Conservation (phyloP, 2,329 filamentous ascomycete genomes). For the Aaosphaeria arxii region DNA sequence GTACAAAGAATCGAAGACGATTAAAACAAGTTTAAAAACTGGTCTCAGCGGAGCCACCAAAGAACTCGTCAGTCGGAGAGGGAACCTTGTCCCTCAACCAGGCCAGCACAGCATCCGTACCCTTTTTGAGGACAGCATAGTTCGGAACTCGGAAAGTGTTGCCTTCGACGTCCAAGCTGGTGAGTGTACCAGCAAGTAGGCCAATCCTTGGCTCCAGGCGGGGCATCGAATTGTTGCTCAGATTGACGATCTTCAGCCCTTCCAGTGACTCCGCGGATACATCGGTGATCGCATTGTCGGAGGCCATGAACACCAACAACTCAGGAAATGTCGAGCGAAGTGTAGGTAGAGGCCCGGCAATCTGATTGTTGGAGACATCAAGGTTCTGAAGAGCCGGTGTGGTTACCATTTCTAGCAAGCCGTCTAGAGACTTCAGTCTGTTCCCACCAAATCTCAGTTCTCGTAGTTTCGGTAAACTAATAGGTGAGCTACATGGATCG, state of each 20-base stretch:
- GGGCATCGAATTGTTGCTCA: conserved; percentile 83
- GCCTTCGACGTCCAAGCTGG: conserved; percentile 71
- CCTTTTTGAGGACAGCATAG: conserved; percentile 79
- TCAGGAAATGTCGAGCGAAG: conserved; percentile 67
- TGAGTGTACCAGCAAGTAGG: conserved; percentile 65
- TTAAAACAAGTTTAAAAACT: no score
- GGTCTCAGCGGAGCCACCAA: conserved; percentile 1
- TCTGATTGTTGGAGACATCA: conserved; percentile 79
- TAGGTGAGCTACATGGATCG: conserved; percentile 35
- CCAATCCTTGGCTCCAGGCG: conserved; percentile 78
- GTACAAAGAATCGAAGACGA: no score
- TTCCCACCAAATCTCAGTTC: conserved; percentile 76
- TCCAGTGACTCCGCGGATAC: conserved; percentile 70
- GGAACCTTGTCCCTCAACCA: conserved; percentile 80
- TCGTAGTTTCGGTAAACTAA: conserved; percentile 70
- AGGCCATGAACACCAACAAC: conserved; percentile 67
- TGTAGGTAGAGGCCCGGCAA: conserved; percentile 63
- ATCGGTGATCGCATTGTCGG: conserved; percentile 75
- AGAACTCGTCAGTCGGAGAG: conserved; percentile 21
- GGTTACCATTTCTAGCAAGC: conserved; percentile 64
- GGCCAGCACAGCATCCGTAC: conserved; percentile 77
- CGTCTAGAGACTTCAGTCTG: conserved; percentile 63
- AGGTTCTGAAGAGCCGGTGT: conserved; percentile 74
- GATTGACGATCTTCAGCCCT: conserved; percentile 73
- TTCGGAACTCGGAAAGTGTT: conserved; percentile 87